Percentiles rank a stretch among this genome's conserved stretches.
Evolutionary conservation across 1,284 basidiomycete genomes (phyloP).

Genomic region (Rhodotorula sp.): DNA sequence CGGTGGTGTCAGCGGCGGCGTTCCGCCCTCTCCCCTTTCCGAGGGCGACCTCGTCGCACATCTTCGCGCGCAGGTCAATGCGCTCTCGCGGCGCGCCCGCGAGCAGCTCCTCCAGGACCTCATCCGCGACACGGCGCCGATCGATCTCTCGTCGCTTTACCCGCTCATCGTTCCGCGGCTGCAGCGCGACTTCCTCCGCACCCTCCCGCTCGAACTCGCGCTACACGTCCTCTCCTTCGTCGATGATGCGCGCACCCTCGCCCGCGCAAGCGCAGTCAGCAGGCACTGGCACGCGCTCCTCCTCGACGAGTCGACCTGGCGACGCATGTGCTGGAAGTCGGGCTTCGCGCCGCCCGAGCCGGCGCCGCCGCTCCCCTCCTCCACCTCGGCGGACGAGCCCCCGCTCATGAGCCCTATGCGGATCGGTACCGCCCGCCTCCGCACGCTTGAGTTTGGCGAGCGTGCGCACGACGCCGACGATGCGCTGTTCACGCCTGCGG

Average conservation of each 20-base stretch:
- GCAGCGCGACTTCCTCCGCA: slow-evolving; percentile 80
- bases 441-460: slow-evolving; percentile 28
- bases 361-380: not conserved
- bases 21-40: not conserved
- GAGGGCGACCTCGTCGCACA: slow-evolving; percentile 3
- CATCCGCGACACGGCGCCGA: slow-evolving; percentile 64
- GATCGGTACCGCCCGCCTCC: slow-evolving; percentile 11
- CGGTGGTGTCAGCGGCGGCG: not conserved
- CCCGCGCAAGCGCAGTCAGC: slow-evolving; percentile 72
- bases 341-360: slow-evolving; percentile 54
- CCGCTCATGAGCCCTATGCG: not conserved
- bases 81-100: not conserved
- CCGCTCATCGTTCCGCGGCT: slow-evolving; percentile 73
- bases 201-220: slow-evolving; percentile 80
- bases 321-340: slow-evolving; percentile 68
- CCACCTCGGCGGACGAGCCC: slow-evolving; percentile 1
- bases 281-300: slow-evolving; percentile 74
- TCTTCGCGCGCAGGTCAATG: slow-evolving; percentile 24
- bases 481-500: slow-evolving; percentile 29
- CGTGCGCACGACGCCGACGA: slow-evolving; percentile 16
- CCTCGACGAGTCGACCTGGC: slow-evolving; percentile 84
- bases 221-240: slow-evolving; percentile 80
- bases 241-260: slow-evolving; percentile 75
- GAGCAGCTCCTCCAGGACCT: slow-evolving; percentile 56
- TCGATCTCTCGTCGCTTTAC: slow-evolving; percentile 78